Base-by-base conservation (phyloP, 2,329 filamentous ascomycete genomes). In the Aspergillus udagawae region DNA sequence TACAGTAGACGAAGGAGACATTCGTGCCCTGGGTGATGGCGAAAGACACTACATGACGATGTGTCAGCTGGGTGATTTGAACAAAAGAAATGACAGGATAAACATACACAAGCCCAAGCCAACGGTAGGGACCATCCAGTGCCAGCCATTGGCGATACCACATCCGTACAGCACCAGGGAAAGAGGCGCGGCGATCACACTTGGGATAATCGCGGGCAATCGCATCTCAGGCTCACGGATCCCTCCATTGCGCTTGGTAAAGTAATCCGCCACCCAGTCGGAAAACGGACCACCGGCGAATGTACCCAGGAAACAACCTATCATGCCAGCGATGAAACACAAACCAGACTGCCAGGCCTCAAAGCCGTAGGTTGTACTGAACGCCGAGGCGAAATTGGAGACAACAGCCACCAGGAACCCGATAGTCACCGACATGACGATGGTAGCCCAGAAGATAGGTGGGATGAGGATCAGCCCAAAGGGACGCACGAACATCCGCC, bases 11-110 rank as follows among this genome's bases (percentile, higher is more conserved):
- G 2, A 86, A 72, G 7, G 78, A 77, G 7, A 86, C 74, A 54
- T 83, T 85, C 4, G 80, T 83, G 2, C 76, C 80, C 63, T 84
- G 82, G 0, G 80, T 79, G 51, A 85, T 81, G 12, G 81, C 79
- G 58, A 85, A 83, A 63, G 42, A 49, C 9, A 54, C 52, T 54
- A 3, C 32, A 35, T 4, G 2, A 17, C 7, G 14, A n/a, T 32
- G 10, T 28, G 6, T 49, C 25, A 54, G 25, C 21, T n/a, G 32
- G 1, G n/a, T 14, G 29, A 9, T 2, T 27, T 3, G 12, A 17
- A 20, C 20, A 49, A 23, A 32, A 25, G 32, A 14, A 12, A 35
- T 5, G 12, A 35, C 3, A 35, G 32, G 32, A 35, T 5, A 17
- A 35, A 35, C 32, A 35, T 35, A 35, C 32, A 35, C 51, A 32